A percentile compares a stretch with the other conserved stretches of the same genome.
Conservation (phyloP, 1,284 basidiomycete genomes). For the Pseudozyma pruni region DNA sequence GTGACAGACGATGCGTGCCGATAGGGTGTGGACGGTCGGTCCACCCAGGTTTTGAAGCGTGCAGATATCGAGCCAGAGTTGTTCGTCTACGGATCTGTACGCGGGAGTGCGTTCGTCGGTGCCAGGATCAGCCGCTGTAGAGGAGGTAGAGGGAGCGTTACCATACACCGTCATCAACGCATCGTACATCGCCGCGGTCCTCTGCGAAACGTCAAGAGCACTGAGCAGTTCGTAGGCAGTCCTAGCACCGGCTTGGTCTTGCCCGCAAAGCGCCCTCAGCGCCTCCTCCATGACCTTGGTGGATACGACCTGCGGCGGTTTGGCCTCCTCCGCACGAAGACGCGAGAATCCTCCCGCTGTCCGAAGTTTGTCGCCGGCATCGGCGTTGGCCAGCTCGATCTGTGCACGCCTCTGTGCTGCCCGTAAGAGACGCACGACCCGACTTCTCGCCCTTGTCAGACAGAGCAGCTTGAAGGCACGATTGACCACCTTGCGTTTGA, state of each 20-base stretch:
- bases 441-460: slow-evolving; percentile 14
- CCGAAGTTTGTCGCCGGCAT: slow-evolving; percentile 1
- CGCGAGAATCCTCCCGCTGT: slow-evolving; percentile 29
- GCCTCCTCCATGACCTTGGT: slow-evolving; percentile 19
- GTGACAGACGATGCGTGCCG: slow-evolving; percentile 37
- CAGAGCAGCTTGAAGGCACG: slow-evolving; percentile 29
- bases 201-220: slow-evolving; percentile 21
- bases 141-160: slow-evolving; percentile 10
- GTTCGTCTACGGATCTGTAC: slow-evolving; percentile 13
- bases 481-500: slow-evolving; percentile 26
- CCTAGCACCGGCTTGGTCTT: slow-evolving; percentile 18
- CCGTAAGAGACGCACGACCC: slow-evolving; percentile 16
- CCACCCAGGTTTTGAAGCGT: slow-evolving; percentile 9
- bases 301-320: slow-evolving; percentile 24
- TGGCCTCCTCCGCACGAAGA: not conserved
- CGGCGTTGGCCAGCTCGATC: slow-evolving; percentile 3
- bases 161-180: slow-evolving; percentile 34
- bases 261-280: slow-evolving; percentile 25
- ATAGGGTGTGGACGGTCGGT: slow-evolving; percentile 30
- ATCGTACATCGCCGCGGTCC: slow-evolving; percentile 46
- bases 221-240: slow-evolving; percentile 36
- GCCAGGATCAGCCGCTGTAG: no score
- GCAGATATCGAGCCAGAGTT: slow-evolving; percentile 39
- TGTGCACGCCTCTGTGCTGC: slow-evolving; percentile 26
- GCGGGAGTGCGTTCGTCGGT: not conserved